Evolutionary conservation across 352 stramenopile genomes (phyloP).

Genomic region (Globisporangium canariense): DNA sequence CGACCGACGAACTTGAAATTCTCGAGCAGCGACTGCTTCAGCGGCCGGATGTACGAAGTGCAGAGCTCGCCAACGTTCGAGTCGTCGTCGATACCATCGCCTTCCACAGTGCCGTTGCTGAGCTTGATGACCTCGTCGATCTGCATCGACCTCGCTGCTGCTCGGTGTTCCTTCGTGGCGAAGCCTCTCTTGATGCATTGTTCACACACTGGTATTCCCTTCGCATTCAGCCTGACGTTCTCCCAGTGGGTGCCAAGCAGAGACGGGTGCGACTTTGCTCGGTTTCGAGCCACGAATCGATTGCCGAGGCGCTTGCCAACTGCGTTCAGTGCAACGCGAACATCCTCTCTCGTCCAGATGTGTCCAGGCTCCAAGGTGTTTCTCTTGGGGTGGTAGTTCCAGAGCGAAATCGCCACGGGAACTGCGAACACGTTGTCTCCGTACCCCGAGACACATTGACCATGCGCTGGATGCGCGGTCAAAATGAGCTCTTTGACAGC

Average conservation of each 20-base stretch:
- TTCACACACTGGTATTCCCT: not conserved
- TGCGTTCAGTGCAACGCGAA: constrained; percentile 5
- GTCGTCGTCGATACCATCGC: not conserved
- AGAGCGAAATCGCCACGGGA: not conserved
- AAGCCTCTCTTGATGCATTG: not conserved
- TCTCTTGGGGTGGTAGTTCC: not conserved
- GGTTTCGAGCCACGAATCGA: not conserved
- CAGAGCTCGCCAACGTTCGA: not conserved
- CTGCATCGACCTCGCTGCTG: too few relatives aligned
- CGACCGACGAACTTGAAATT: not conserved
- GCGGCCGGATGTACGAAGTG: not conserved
- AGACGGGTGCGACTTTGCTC: not conserved
- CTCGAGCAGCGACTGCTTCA: not conserved
- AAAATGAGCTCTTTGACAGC: not conserved
- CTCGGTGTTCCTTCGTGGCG: not conserved
- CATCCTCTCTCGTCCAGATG: constrained; percentile 6
- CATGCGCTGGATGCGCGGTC: not conserved
- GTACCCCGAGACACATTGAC: rapidly evolving
- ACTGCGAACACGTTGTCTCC: not conserved
- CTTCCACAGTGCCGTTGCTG: too few relatives aligned
- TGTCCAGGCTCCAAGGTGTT: not conserved
- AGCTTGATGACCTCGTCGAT: too few relatives aligned
- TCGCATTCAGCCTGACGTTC: not conserved
- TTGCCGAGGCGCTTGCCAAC: not conserved
- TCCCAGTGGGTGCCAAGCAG: constrained; percentile 7